Percentiles rank a stretch among this genome's conserved stretches.
Conservation (phyloP, 176 grass and related monocot species). For the Areca catechu region DNA sequence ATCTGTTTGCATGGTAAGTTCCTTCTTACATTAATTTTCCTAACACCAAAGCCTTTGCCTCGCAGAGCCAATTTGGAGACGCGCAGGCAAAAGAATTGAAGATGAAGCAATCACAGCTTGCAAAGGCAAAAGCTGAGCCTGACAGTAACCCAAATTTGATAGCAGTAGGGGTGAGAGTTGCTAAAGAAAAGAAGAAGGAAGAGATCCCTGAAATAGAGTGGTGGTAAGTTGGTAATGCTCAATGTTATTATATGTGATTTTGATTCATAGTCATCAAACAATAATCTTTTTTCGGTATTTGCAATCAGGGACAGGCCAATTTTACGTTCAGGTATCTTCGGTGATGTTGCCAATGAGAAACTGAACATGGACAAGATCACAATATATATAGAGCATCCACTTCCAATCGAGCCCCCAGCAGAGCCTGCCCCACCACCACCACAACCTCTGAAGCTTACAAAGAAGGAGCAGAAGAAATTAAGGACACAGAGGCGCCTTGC, state of each 20-base stretch:
- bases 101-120: conserved; percentile 88
- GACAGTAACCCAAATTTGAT: conserved; percentile 94
- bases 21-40: no score
- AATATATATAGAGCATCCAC: conserved; percentile 83
- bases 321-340: conserved; percentile 37
- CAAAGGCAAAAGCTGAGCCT: conserved; percentile 78
- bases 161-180: conserved; percentile 53
- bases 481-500: conserved; percentile 92
- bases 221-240: conserved; percentile 41
- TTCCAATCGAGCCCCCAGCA: conserved; percentile 79
- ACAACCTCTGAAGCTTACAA: conserved; percentile 87
- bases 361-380: conserved; percentile 85
- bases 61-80: conserved; percentile 93
- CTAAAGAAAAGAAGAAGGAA: conserved; percentile 83
- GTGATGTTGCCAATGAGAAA: conserved; percentile 45
- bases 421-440: conserved; percentile 73
- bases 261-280: neutral
- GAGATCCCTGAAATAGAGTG: conserved; percentile 91
- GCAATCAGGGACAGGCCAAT: conserved; percentile 71
- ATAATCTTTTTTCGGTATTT: conserved; percentile 1
- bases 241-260: neutral
- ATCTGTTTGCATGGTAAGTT: no score
- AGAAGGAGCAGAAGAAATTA: conserved; percentile 97
- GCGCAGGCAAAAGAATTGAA: conserved; percentile 86
- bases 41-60: neutral